Evolutionary conservation across 306 rosid genomes (phyloP), one percentile per base, ranked within the genome.

Genomic region (Medicago arabica): DNA sequence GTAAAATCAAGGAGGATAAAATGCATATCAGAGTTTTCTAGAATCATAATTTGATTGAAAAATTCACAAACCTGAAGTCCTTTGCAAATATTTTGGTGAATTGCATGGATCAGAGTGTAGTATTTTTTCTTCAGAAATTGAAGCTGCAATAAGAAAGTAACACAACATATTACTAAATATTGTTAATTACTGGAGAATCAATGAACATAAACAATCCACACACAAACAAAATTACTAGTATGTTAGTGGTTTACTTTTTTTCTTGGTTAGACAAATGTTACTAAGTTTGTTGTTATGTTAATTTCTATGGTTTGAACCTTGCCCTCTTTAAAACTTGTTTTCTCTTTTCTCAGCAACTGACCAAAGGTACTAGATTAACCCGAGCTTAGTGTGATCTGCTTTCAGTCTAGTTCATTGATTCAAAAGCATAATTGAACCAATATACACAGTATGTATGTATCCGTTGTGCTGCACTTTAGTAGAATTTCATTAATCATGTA

Each of bases 121-220:
- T 67, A 25, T 19, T 17, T 7, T 28, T 9, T n/a, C 12, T 41
- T 84, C 16, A 84, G 44, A 58, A 0, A 61, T 38, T 73, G 82
- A 62, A 73, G 55, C 85, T 84, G 77, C 71, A 68, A 59, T 8
- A 51, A 68, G 44, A 40, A 75, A 66, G 47, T 28, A 71, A 17
- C 69, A 78, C 21, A 43, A 50, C 9, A 34, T 18, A 64, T 43
- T 43, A 9, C 10, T 18, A 44, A 34, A 16, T 18, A 23, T 50
- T 11, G 9, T 63, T 51, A 40, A 54, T 36, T 40, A 46, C 38
- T n/a, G 34, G 9, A 78, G 23, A 75, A 34, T 11, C 53, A 38
- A 71, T 19, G 10, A 49, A 70, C 71, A 47, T 31, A 51, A 40
- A 28, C 0, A 8, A 72, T 50, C 25, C 11, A 15, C 50, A 25